Base-by-base conservation (phyloP, 2,329 filamentous ascomycete species). In the Ophiostoma novo-ulmi region DNA sequence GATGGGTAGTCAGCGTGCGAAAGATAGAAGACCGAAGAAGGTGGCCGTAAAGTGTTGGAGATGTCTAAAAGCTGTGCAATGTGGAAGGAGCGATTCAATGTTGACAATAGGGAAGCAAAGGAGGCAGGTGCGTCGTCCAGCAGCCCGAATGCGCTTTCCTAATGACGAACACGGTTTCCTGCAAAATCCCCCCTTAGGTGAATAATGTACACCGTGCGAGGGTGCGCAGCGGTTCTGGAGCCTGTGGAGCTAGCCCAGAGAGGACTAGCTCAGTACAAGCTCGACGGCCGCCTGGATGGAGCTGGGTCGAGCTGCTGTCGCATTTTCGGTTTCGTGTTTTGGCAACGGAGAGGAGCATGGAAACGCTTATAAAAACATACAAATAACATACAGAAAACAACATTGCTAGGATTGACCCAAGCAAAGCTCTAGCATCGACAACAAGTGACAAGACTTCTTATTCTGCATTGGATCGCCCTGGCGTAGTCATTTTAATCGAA, bases 401-500 rank as follows among this genome's bases (percentile, higher is more conserved):
- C 31, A n/a, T 64, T 36, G 35, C 31, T 8, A n/a, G 58, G 10
- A 13, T 61, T 61, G 22, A 13, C 26, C 20, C 52, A 22, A 26
- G 1, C 52, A 55, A 55, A 11, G 52, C 58, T 64, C 61, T 7
- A n/a, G 17, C 17, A 11, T 7, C 61, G 35, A 64, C 61, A 64
- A 3, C 35, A 64, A 64, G 61, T 64, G 61, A 64, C 61, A 64
- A 17, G 7, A 14, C 17, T 38, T 35, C 39, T 64, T 35, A 10
- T n/a, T n/a, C n/a, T 35, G 64, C 68, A 65, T 26, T 39, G 67
- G 61, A 41, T 41, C 55, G 38, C 22, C 36, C 7, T 36, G 67
- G 68, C 70, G 70, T 70, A 70, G 68, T 68, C 61, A 17, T 70
- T 55, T 22, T n/a, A 68, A 68, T 17, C 66, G 26, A 68, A 68